These are phyloP conservation scores for Backusella liffmaniae DNA, from an alignment of 192 early-diverging fungal genomes.

Conservation along the genomic window DNA sequence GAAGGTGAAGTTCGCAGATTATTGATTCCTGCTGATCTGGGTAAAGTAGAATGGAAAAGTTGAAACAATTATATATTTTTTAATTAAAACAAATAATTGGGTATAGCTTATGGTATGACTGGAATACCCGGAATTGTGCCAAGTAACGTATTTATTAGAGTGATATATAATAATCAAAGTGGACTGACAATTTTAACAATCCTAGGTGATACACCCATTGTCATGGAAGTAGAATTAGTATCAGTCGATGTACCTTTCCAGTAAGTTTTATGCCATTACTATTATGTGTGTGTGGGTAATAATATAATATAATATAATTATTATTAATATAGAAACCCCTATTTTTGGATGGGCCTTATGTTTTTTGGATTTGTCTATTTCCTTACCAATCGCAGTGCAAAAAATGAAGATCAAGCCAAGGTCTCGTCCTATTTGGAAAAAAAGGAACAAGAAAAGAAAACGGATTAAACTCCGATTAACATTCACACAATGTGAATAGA, in stretches of 20 bases:
- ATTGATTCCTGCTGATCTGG: constrained; percentile 24
- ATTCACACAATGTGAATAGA: not conserved
- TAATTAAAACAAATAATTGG: not conserved
- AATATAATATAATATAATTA: not conserved
- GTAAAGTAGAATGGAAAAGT: not conserved
- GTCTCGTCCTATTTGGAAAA: constrained; percentile 21
- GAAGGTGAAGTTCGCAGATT: constrained; percentile 28
- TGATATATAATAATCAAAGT: not conserved
- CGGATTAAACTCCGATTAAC: not conserved
- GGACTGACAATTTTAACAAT: not conserved
- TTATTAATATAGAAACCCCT: constrained; percentile 24
- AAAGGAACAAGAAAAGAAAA: constrained; percentile 18
- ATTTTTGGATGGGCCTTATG: constrained; percentile 16
- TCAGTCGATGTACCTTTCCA: not conserved
- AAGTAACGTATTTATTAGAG: not conserved
- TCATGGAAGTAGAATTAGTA: constrained; percentile 22
- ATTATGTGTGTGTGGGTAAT: not conserved
- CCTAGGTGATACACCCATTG: constrained; percentile 11
- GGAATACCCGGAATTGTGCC: constrained; percentile 19
- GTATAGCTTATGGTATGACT: constrained; percentile 18
- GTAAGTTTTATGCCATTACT: constrained; percentile 4
- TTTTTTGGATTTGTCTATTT: constrained; percentile 5
- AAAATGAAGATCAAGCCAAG: constrained; percentile 2
- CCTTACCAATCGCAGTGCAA: constrained; percentile 3
- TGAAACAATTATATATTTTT: not conserved